phyloP scores from a whole-genome alignment of 176 grass and related monocot genomes.

The Typha latifolia region DNA sequence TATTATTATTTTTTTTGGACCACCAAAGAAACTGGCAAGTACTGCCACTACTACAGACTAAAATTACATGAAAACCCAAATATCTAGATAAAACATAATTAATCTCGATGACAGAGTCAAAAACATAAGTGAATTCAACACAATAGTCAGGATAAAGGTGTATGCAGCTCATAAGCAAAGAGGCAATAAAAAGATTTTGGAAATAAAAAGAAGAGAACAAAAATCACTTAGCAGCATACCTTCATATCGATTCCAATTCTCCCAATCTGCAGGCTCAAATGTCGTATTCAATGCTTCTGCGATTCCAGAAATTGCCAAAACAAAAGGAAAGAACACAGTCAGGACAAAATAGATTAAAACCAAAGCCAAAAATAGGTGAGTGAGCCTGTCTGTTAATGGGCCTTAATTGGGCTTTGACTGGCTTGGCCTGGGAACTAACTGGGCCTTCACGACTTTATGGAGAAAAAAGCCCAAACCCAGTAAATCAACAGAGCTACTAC shows the following conservation, averaged over 20 bases:
- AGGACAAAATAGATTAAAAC: slow-evolving; percentile 15
- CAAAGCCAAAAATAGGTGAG: slow-evolving; percentile 16
- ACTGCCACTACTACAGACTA: too few species aligned
- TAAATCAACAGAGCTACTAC: slow-evolving; percentile 3
- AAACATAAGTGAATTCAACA: slow-evolving; percentile 5
- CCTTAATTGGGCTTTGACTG: slow-evolving; percentile 4
- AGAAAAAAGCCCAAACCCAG: not conserved
- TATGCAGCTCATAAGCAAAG: slow-evolving; percentile 11
- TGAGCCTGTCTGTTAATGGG: slow-evolving; percentile 5
- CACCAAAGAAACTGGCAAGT: too few species aligned
- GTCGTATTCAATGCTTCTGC: slow-evolving; percentile 63
- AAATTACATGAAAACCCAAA: too few species aligned
- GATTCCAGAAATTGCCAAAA: slow-evolving; percentile 24
- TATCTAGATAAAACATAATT: not conserved
- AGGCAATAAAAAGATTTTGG: slow-evolving; percentile 12
- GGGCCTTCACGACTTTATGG: not conserved
- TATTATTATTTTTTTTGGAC: too few species aligned
- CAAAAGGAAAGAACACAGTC: slow-evolving; percentile 8
- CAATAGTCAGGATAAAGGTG: not conserved
- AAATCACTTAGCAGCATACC: slow-evolving; percentile 39
- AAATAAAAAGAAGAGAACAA: slow-evolving; percentile 23
- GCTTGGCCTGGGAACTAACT: slow-evolving; percentile 1
- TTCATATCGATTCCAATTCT: slow-evolving; percentile 60
- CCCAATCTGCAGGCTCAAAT: slow-evolving; percentile 61
- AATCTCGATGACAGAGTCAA: not conserved